Conservation (phyloP, 1,284 basidiomycete species). For the Microbotryum saponariae region DNA sequence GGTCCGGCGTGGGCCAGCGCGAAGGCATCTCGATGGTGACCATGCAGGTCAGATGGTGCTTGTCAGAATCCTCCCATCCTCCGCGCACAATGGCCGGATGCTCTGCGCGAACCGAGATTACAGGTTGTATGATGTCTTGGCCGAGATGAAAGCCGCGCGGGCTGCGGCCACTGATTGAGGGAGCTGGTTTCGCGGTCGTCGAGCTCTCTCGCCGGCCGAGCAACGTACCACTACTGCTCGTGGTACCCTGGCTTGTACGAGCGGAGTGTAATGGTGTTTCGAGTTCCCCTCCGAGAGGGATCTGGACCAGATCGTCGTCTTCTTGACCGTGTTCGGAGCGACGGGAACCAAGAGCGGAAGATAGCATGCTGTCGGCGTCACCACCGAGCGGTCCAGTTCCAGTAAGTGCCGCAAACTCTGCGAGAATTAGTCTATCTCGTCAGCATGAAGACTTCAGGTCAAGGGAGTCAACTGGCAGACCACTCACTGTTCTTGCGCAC, state of each 20-base stretch:
- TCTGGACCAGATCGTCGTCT: slow-evolving; percentile 33
- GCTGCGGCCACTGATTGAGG: neutral
- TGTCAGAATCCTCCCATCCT: slow-evolving; percentile 1
- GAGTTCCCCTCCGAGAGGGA: neutral
- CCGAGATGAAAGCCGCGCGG: neutral
- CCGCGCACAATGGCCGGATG: slow-evolving; percentile 37
- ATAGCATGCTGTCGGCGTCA: slow-evolving; percentile 29
- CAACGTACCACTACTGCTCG: slow-evolving; percentile 4
- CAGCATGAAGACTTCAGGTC: neutral
- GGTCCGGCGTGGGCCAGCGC: slow-evolving; percentile 26
- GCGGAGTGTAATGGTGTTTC: neutral
- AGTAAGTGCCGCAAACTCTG: slow-evolving; percentile 37
- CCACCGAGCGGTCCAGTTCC: slow-evolving; percentile 17
- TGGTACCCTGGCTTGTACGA: neutral
- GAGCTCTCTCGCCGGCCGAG: slow-evolving; percentile 1
- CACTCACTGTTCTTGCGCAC: slow-evolving; percentile 78
- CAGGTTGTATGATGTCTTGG: slow-evolving; percentile 32
- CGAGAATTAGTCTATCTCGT: neutral
- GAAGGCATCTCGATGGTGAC: slow-evolving; percentile 40
- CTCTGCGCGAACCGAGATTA: slow-evolving; percentile 39
- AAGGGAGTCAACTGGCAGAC: neutral
- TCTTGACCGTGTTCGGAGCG: slow-evolving; percentile 27
- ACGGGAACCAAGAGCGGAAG: slow-evolving; percentile 15
- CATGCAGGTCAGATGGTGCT: slow-evolving; percentile 42
- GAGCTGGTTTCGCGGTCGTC: neutral